These are phyloP conservation scores for Colletotrichum sp. DNA, from an alignment of 2,329 filamentous ascomycete genomes.

Conservation along the genomic window DNA sequence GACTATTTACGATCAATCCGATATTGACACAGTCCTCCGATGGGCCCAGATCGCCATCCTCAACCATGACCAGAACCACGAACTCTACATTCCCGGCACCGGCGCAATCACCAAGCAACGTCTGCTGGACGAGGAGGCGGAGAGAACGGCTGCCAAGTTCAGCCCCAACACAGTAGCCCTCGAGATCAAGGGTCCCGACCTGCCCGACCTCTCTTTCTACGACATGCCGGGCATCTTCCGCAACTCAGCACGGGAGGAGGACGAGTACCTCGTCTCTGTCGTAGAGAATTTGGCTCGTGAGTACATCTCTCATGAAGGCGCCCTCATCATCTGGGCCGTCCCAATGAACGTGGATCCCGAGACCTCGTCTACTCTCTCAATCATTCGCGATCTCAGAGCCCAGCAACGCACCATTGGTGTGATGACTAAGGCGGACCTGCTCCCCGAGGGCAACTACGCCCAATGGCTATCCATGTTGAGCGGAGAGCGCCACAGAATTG, in stretches of 20 bases:
- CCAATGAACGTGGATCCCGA: slow-evolving; percentile 81
- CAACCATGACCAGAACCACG: slow-evolving; percentile 64
- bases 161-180: slow-evolving; percentile 83
- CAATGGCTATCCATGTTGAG: slow-evolving; percentile 71
- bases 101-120: slow-evolving; percentile 44
- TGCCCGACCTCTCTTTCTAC: slow-evolving; percentile 81
- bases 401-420: slow-evolving; percentile 72
- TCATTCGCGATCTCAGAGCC: slow-evolving; percentile 65
- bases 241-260: slow-evolving; percentile 66
- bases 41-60: slow-evolving; percentile 81
- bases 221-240: slow-evolving; percentile 86
- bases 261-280: slow-evolving; percentile 73
- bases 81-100: slow-evolving; percentile 59
- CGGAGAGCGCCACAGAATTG: slow-evolving; percentile 65
- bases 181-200: slow-evolving; percentile 72
- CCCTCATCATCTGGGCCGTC: slow-evolving; percentile 78
- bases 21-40: slow-evolving; percentile 71
- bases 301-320: slow-evolving; percentile 73
- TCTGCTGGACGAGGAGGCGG: slow-evolving; percentile 38
- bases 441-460: slow-evolving; percentile 56
- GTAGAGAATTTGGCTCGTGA: slow-evolving; percentile 73
- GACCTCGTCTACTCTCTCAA: slow-evolving; percentile 72
- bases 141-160: slow-evolving; percentile 67
- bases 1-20: slow-evolving; percentile 61
- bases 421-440: slow-evolving; percentile 83